Evolutionary conservation across 345 rosid species (phyloP), one percentile per base, ranked within the genome.

Genomic region (Brassica nigra): DNA sequence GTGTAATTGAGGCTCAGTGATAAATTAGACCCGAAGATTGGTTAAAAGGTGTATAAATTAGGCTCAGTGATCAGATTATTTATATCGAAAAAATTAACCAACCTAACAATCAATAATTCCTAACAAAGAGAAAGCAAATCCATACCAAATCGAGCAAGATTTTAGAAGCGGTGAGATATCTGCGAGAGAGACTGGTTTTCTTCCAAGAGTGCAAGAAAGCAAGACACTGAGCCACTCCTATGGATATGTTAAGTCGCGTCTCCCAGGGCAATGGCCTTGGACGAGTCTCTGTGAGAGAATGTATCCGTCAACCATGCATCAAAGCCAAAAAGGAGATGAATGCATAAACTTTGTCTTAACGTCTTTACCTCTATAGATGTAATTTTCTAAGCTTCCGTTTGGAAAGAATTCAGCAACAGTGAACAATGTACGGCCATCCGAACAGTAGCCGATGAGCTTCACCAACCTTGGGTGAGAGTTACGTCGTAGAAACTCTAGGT

Each of bases 221-320:
- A 9, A 58, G 62, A 58, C 62, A 58, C 62, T 58, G 62, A 58
- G 62, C 62, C 62, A 27, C 62, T 9, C 62, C 62, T 16, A 52
- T 52, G 8, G 58, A 52, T n/a, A 52, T 15, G 8, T 52, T 52
- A 52, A 52, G 58, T 6, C 58, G 18, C 8, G 9, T 52, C 58
- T 52, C 58, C 58, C 58, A 52, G 20, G 58, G 20, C 20, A 52
- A 52, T n/a, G 58, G 1, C 58, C 6, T 52, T 52, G 58, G 58
- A 52, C 58, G 58, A 15, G 8, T 52, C 58, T 52, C 58, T 52
- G 58, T 15, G 8, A 15, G 16, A 47, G 2, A 47, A 14, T 52
- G 58, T 52, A 4, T 47, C 55, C 34, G 2, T n/a, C 18, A 52
- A 52, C 58, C 18, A 52, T 4, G 20, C 58, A 52, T 52, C 20